phyloP scores from a whole-genome alignment of 2,329 filamentous ascomycete species.

The Fusarium hainanense region DNA sequence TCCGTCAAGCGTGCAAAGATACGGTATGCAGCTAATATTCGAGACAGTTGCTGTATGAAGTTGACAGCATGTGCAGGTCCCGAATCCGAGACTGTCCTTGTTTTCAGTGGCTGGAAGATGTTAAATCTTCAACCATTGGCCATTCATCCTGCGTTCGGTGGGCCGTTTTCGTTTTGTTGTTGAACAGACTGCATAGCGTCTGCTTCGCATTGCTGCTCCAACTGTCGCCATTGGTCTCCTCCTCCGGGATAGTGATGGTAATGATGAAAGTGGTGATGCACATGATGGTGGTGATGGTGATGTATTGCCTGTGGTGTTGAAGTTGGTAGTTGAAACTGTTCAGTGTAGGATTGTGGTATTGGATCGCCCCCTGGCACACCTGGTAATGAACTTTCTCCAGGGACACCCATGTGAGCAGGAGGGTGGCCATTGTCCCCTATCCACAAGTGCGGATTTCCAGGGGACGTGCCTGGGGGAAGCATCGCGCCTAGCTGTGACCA shows the following conservation, averaged over 20 bases:
- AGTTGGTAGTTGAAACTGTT: slow-evolving; percentile 23
- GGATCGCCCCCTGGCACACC: slow-evolving; percentile 7
- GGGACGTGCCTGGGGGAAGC: slow-evolving; percentile 18
- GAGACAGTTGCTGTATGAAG: too few species aligned
- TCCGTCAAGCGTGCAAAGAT: background rate
- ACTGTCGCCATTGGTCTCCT: slow-evolving; percentile 27
- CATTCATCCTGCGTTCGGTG: slow-evolving; percentile 26
- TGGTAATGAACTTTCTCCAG: background rate
- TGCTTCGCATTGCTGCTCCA: slow-evolving; percentile 36
- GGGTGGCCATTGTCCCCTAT: slow-evolving; percentile 13
- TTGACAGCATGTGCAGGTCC: too few species aligned
- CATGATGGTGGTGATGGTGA: slow-evolving; percentile 35
- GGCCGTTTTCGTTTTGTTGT: slow-evolving; percentile 14
- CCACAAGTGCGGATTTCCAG: slow-evolving; percentile 27
- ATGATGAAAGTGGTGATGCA: slow-evolving; percentile 39
- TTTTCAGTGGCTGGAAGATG: background rate
- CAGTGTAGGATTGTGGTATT: slow-evolving; percentile 12
- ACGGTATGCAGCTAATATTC: background rate
- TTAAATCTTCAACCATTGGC: background rate
- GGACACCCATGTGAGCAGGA: slow-evolving; percentile 23
- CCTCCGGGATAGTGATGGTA: slow-evolving; percentile 35
- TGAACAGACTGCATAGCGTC: slow-evolving; percentile 30
- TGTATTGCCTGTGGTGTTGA: slow-evolving; percentile 32
- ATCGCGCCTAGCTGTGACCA: slow-evolving; percentile 35
- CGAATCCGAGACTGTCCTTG: background rate